Evolutionary conservation across 306 rosid species (phyloP).

Genomic region (Fagus crenata): DNA sequence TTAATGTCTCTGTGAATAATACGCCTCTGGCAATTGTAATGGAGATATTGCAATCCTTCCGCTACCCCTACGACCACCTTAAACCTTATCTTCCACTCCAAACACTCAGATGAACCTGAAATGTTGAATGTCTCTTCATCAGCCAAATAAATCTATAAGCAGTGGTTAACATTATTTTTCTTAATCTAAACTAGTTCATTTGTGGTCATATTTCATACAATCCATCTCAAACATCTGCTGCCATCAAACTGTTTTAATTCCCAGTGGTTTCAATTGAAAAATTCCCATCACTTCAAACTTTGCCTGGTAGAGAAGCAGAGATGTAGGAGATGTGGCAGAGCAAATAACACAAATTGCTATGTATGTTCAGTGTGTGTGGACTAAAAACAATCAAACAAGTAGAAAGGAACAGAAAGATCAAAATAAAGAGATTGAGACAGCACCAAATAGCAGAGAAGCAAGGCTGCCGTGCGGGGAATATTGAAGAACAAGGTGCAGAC

Average conservation of each 20-base stretch:
- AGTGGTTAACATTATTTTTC: not conserved
- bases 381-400: not conserved
- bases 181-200: no score
- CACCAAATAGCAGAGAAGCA: constrained; percentile 73
- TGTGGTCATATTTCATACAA: no score
- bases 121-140: constrained; percentile 34
- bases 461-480: constrained; percentile 79
- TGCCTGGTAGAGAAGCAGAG: not conserved
- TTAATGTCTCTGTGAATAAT: constrained; percentile 93
- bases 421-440: constrained; percentile 21
- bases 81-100: constrained; percentile 77
- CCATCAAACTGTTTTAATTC: no score
- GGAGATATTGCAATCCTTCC: constrained; percentile 77
- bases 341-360: no score
- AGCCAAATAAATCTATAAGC: constrained; percentile 5
- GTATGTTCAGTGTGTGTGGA: no score
- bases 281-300: no score
- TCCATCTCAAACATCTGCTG: no score
- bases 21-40: constrained; percentile 77
- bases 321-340: no score
- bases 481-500: constrained; percentile 82
- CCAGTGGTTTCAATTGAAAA: no score
- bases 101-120: constrained; percentile 54
- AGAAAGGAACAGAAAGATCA: constrained; percentile 4
- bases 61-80: constrained; percentile 85